Percentiles rank a stretch among this genome's conserved stretches.
Conservation (phyloP, 2,329 filamentous ascomycete species). For the Colletotrichum tamarilloi region DNA sequence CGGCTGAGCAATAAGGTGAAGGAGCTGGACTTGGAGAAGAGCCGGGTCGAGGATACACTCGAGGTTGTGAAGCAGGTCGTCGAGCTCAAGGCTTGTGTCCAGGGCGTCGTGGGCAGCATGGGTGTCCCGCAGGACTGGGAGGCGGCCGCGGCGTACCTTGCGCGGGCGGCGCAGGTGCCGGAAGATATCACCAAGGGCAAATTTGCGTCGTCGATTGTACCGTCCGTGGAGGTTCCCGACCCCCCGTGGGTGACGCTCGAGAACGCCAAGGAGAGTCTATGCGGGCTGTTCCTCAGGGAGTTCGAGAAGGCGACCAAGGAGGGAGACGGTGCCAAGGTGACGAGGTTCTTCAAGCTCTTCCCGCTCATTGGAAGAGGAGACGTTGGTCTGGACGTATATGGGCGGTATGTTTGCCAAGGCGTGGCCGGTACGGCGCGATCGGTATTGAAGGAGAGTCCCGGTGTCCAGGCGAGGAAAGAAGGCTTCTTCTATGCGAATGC, state of each 20-base stretch:
- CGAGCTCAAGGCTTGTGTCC: constrained; percentile 95
- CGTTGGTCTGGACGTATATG: constrained; percentile 93
- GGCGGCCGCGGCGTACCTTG: constrained; percentile 89
- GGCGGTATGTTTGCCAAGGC: constrained; percentile 94
- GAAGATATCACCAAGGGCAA: constrained; percentile 82
- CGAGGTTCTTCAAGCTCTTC: constrained; percentile 97
- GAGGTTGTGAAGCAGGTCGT: constrained; percentile 95
- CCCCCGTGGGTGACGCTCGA: constrained; percentile 88
- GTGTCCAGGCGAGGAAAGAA: constrained; percentile 68
- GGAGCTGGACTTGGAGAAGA: constrained; percentile 89
- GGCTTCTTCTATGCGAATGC: constrained; percentile 92
- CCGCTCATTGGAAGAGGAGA: constrained; percentile 91
- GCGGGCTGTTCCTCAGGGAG: constrained; percentile 89
- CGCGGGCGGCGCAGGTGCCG: constrained; percentile 84
- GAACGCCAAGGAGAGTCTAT: constrained; percentile 88
- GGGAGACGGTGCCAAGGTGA: constrained; percentile 89
- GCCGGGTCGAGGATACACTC: constrained; percentile 88
- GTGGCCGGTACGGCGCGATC: constrained; percentile 86
- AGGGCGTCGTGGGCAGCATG: constrained; percentile 96
- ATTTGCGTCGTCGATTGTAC: constrained; percentile 93
- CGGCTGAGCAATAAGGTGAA: constrained; percentile 89
- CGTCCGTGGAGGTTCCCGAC: constrained; percentile 95
- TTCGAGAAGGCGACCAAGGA: constrained; percentile 93
- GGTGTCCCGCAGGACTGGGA: constrained; percentile 99
- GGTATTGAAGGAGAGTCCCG: constrained; percentile 75